Base-by-base conservation (phyloP, 805 yeast species). In the Scheffersomyces stipitis region DNA sequence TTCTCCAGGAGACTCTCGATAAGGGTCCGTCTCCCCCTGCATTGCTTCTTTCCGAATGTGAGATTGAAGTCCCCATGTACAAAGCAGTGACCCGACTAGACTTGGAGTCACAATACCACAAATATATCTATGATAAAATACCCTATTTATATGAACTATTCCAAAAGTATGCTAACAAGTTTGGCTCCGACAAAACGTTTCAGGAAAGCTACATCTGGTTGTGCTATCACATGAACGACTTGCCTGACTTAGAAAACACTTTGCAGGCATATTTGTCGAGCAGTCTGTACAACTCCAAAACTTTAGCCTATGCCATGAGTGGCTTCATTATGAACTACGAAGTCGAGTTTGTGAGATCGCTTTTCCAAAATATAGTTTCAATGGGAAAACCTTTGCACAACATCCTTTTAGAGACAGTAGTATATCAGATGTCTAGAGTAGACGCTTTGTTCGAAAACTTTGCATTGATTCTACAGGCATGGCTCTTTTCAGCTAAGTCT, bases 191-290 rank as follows among this genome's bases (percentile, higher is more conserved):
- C 24, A 20, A 20, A 10, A 31, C 38, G 12, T 52, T 58, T 22
- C 46, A 51, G 26, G 59, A 56, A 28, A 45, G 49, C 27, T 57
- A 53, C 30, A 60, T 64, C 7, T 63, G 66, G 62, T 40, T 63
- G 13, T 55, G 66, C 31, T 68, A 62, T 43, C 69, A 68, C 45
- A 47, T 46, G 46, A 60, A 63, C 30, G 66, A 68, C 31, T 17
- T 59, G 10, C 45, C 49, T 13, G 42, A 52, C 17, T 33, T 61
- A 14, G 56, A 56, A 30, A 36, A 40, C 16, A 38, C 58, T 15
- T 38, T 54, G 7, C 45, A 52, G 30, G 33, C 40, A 8, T 59
- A 61, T 38, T 44, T 57, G 16, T 42, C 46, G 30, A 33, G 37
- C n/a, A 33, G 48, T 5, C 39, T 23, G 9, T 49, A 58, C 28